Conservation (phyloP, 2,329 filamentous ascomycete species). For the Diaporthe ampelina region DNA sequence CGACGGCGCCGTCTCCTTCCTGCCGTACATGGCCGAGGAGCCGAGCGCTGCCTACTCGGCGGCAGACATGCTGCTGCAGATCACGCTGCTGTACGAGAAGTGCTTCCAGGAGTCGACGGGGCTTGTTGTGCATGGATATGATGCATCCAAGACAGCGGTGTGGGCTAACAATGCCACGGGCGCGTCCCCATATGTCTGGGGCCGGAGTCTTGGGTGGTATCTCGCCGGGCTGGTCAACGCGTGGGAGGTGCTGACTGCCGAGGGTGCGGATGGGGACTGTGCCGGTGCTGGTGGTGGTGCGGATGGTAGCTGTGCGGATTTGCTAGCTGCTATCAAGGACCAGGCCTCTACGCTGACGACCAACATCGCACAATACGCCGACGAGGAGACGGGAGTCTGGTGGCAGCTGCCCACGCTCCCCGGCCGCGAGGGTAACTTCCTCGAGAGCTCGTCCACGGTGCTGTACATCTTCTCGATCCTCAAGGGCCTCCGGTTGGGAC, state of each 20-base stretch:
- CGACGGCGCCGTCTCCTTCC: conserved; percentile 42
- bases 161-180: conserved; percentile 67
- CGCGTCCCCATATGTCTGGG: conserved; percentile 67
- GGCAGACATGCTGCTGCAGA: conserved; percentile 60
- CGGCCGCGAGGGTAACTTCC: conserved; percentile 67
- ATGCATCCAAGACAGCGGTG: conserved; percentile 59
- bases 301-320: conserved; percentile 2
- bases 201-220: conserved; percentile 68
- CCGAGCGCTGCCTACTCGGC: conserved; percentile 57
- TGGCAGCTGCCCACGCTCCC: conserved; percentile 67
- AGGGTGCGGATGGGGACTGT: conserved; percentile 51
- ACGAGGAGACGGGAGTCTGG: conserved; percentile 64
- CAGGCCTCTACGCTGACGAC: conserved; percentile 57
- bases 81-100: conserved; percentile 60
- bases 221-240: conserved; percentile 65
- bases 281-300: neutral
- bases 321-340: conserved; percentile 21
- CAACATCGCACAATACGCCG: conserved; percentile 58
- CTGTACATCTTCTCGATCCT: conserved; percentile 70
- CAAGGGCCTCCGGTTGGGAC: conserved; percentile 50
- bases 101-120: conserved; percentile 56
- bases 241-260: conserved; percentile 55
- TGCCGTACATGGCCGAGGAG: conserved; percentile 61
- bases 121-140: conserved; percentile 68
- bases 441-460: conserved; percentile 70